A percentile compares a stretch with the other conserved stretches of the same genome.
Conservation (phyloP, 192 early-diverging fungal species). For the Podila epicladia region DNA sequence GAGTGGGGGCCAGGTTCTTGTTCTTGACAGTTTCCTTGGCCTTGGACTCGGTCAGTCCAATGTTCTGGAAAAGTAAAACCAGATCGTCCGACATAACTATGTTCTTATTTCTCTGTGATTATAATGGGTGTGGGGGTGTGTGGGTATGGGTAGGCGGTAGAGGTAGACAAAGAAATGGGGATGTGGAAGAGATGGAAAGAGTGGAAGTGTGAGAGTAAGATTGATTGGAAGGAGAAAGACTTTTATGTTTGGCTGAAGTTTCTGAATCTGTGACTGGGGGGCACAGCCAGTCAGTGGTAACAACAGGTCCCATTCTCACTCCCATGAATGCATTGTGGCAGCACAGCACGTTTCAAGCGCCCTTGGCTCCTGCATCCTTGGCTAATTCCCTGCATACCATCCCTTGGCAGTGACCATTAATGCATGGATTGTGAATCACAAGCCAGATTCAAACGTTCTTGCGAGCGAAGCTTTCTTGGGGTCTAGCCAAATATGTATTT, state of each 20-base stretch:
- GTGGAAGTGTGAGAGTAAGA: not conserved
- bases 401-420: too few relatives aligned
- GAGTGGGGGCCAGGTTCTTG: slow-evolving; percentile 90
- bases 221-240: not conserved
- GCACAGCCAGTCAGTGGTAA: too few relatives aligned
- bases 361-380: too few relatives aligned
- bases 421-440: too few relatives aligned
- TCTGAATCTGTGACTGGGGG: too few relatives aligned
- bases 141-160: not conserved
- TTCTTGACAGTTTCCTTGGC: slow-evolving; percentile 95
- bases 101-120: slow-evolving; percentile 1
- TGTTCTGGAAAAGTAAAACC: slow-evolving; percentile 77
- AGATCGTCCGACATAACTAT: slow-evolving; percentile 57
- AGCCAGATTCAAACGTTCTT: too few relatives aligned
- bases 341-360: too few relatives aligned
- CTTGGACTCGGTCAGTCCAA: slow-evolving; percentile 91
- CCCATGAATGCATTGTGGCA: too few relatives aligned
- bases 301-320: too few relatives aligned
- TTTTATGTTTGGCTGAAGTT: not conserved
- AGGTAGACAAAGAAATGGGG: not conserved
- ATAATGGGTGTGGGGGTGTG: not conserved
- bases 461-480: too few relatives aligned
- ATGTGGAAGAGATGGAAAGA: not conserved
- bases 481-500: too few relatives aligned
- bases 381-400: too few relatives aligned